Base-by-base conservation (phyloP, 495 filamentous ascomycete genomes). In the Penicillium argentinense region DNA sequence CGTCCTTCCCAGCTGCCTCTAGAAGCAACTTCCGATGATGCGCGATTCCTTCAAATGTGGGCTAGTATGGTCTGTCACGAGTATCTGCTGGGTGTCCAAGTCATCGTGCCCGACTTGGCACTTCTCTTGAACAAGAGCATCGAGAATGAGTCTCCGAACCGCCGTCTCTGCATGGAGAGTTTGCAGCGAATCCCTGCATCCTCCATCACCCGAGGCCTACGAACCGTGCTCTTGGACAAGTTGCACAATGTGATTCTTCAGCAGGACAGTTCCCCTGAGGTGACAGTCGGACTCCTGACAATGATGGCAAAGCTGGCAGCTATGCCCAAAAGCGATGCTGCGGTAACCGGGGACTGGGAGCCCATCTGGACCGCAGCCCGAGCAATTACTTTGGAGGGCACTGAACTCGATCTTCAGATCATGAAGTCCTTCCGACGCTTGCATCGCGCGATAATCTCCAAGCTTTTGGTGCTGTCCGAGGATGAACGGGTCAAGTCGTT, bases 261-360 rank as follows among this genome's bases (percentile, higher is more conserved):
- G 38, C 54, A 67, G 36, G 64, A 63, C 32, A 64, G 43, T 45
- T 39, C 50, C 6, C 44, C 63, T 2, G 64, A 65, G 21, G 30
- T 67, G 3, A 64, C 55, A 8, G 48, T 69, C 11, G 69, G 69
- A 1, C 48, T 72, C 1, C 33, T 72, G 33, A 69, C 71, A 1
- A 56, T 74, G 53, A 71, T 74, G 71, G 69, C 71, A 0, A 74
- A 71, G 23, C 34, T 74, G 23, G 66, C 69, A 4, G 64, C 64
- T 13, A 67, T 72, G 69, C 64, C 71, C 3, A 74, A 72, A 47
- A 68, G 63, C 18, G 53, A 68, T 24, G 68, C 71, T 12, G 52
- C 47, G 3, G 23, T 74, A 29, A 72, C 67, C 18, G 56, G 63
- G 33, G 63, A 68, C 30, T 72, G 68, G 68, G 71, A 72, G 16